Conservation (phyloP, 1,139 yeast genomes). For the Protomyces inouyei region DNA sequence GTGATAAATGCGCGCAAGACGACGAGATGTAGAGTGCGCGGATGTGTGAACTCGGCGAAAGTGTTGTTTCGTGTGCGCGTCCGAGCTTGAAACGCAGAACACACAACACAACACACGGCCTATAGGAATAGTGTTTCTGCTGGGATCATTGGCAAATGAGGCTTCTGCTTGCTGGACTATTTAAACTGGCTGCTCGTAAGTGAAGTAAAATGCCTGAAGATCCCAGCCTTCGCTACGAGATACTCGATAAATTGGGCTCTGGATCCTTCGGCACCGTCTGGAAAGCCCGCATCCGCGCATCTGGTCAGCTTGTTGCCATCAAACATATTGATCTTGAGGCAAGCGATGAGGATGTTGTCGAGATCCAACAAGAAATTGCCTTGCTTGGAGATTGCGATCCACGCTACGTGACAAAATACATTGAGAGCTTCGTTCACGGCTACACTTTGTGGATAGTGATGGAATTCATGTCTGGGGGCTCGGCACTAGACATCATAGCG, state of each 20-base stretch:
- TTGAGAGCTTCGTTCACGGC: conserved; percentile 72
- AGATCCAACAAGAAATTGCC: conserved; percentile 72
- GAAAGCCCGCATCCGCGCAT: conserved; percentile 53
- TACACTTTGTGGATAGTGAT: conserved; percentile 70
- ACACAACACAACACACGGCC: no score
- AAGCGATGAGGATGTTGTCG: conserved; percentile 69
- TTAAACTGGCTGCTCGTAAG: not conserved
- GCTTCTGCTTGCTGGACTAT: not conserved
- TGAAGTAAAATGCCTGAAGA: not conserved
- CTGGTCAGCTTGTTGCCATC: conserved; percentile 34
- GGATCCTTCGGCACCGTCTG: conserved; percentile 90
- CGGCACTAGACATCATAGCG: conserved; percentile 57
- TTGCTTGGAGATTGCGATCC: conserved; percentile 70
- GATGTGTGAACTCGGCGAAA: no score
- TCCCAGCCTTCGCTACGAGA: conserved; percentile 46
- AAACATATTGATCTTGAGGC: conserved; percentile 63
- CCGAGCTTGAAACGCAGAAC: no score
- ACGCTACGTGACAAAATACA: conserved; percentile 64
- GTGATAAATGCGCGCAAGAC: not conserved
- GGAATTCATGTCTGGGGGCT: conserved; percentile 84
- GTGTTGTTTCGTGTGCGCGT: no score
- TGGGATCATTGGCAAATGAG: no score
- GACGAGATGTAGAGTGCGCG: not conserved
- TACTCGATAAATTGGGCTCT: conserved; percentile 73
- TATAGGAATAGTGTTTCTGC: no score